Percentiles rank a stretch among this genome's conserved stretches.
Conservation (phyloP, 129 eudicot species). For the Tagetes erecta region DNA sequence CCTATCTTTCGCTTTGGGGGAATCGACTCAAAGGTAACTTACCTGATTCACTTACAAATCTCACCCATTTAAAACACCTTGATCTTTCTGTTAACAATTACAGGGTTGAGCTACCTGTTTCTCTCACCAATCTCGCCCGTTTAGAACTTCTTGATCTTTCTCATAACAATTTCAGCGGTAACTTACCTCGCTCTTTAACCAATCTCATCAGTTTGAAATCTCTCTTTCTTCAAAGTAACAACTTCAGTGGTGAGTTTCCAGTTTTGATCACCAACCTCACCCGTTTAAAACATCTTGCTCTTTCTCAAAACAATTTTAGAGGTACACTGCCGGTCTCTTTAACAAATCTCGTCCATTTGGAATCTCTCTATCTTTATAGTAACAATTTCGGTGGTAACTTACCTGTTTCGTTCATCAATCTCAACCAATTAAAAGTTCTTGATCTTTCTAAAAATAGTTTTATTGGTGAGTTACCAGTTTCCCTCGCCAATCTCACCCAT, state of each 20-base stretch:
- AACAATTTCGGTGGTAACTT: not conserved
- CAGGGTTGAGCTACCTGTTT: not conserved
- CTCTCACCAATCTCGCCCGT: not conserved
- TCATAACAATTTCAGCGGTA: not conserved
- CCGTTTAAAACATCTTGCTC: not conserved
- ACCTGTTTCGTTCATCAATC: not conserved
- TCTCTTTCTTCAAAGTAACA: conserved; percentile 1
- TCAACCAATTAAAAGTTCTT: not conserved
- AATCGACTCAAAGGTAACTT: conserved; percentile 7
- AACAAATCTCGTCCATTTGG: not conserved
- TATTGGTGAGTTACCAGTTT: not conserved
- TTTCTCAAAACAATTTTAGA: not conserved
- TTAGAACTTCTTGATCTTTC: not conserved
- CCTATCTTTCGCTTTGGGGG: not conserved
- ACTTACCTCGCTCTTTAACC: not conserved
- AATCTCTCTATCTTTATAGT: not conserved
- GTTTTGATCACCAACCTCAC: not conserved
- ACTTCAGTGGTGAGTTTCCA: not conserved
- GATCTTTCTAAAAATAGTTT: not conserved
- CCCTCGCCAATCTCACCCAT: not conserved
- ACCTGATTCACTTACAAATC: not conserved
- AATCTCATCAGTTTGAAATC: not conserved
- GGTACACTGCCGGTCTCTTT: not conserved
- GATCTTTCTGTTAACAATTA: not conserved
- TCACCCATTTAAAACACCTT: not conserved